Conservation (phyloP, 164 flowering plant genomes). For the Aristolochia californica region DNA sequence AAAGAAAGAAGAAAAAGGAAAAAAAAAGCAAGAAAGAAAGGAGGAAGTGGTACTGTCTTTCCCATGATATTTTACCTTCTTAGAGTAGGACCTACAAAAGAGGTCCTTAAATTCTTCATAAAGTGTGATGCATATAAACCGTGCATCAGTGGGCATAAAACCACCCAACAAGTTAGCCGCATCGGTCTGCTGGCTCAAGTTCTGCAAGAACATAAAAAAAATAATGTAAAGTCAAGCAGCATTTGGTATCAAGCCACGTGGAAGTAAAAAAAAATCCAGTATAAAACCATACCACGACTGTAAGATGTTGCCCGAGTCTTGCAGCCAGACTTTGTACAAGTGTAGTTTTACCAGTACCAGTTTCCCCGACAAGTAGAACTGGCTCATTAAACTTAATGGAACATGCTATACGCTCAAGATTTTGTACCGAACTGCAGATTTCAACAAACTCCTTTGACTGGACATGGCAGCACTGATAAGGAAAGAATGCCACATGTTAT, state of each 20-base stretch:
- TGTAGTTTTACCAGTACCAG: constrained; percentile 98
- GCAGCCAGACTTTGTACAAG: constrained; percentile 82
- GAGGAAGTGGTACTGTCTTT: not conserved
- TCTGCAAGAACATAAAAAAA: constrained; percentile 30
- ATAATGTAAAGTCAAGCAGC: not conserved
- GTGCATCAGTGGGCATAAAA: constrained; percentile 74
- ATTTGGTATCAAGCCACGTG: not conserved
- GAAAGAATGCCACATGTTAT: constrained; percentile 1
- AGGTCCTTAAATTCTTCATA: constrained; percentile 64
- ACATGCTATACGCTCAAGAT: constrained; percentile 80
- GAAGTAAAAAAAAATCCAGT: not conserved
- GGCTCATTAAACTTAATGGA: constrained; percentile 87
- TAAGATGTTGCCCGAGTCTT: constrained; percentile 66
- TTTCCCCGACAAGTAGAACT: constrained; percentile 95
- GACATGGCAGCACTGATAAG: constrained; percentile 23
- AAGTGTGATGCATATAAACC: constrained; percentile 53
- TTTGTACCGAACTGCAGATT: constrained; percentile 51
- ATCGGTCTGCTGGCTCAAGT: constrained; percentile 97
- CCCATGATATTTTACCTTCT: constrained; percentile 29
- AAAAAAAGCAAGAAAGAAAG: not conserved
- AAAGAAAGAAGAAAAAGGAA: not conserved
- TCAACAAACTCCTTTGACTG: constrained; percentile 50
- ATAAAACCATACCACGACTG: constrained; percentile 61
- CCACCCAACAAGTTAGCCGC: constrained; percentile 88
- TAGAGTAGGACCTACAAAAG: constrained; percentile 43